Evolutionary conservation across 2,329 filamentous ascomycete species (phyloP).

Genomic region (Diatrype stigma): DNA sequence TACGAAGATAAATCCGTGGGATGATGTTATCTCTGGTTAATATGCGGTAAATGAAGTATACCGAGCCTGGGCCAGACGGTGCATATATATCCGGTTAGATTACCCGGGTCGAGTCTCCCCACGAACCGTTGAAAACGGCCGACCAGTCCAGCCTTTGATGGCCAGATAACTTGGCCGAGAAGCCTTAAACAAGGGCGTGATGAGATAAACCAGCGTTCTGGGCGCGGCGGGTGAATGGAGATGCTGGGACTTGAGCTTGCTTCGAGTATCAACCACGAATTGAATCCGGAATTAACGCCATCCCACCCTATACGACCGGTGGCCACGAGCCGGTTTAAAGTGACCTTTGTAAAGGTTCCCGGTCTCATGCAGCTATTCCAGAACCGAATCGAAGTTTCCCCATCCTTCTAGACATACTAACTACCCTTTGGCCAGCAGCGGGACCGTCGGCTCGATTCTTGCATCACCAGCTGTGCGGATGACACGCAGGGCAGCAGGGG

Average conservation of each 20-base stretch:
- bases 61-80: neutral
- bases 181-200: neutral
- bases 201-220: neutral
- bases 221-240: neutral
- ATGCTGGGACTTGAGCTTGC: neutral
- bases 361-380: neutral
- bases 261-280: neutral
- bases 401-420: neutral
- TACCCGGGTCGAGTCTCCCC: neutral
- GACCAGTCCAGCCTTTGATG: neutral
- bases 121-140: neutral
- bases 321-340: neutral
- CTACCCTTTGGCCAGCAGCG: neutral
- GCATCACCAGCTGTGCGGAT: neutral
- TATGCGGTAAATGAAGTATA: neutral
- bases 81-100: neutral
- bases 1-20: neutral
- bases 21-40: slow-evolving; percentile 1
- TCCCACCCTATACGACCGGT: neutral
- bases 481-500: neutral
- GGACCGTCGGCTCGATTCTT: neutral
- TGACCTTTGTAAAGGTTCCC: neutral
- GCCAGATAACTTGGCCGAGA: neutral
- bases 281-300: neutral
- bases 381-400: neutral